These are phyloP conservation scores for Colletotrichum truncatum DNA, from an alignment of 2,329 filamentous ascomycete species.

Conservation along the genomic window DNA sequence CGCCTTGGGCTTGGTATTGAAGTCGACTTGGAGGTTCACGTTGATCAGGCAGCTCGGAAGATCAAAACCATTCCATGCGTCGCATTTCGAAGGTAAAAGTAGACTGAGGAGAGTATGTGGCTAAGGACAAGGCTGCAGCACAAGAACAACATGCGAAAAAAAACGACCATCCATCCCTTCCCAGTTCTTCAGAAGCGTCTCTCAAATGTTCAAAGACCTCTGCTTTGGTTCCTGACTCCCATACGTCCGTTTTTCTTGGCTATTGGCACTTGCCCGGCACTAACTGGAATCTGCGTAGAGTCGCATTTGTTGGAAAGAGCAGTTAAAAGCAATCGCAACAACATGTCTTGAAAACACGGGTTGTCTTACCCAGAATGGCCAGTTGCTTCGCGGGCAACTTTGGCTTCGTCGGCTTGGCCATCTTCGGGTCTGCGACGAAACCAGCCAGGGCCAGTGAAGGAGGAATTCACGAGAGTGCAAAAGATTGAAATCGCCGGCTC, in stretches of 20 bases:
- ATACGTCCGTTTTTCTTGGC: not conserved
- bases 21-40: slow-evolving; percentile 17
- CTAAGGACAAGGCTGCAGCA: slow-evolving; percentile 18
- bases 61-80: slow-evolving; percentile 23
- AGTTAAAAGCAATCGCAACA: slow-evolving; percentile 10
- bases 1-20: slow-evolving; percentile 8
- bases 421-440: slow-evolving; percentile 24
- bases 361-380: slow-evolving; percentile 75
- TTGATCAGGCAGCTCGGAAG: slow-evolving; percentile 28
- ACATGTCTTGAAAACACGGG: slow-evolving; percentile 26
- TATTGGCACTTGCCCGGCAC: slow-evolving; percentile 25
- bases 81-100: slow-evolving; percentile 19
- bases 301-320: not conserved
- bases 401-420: slow-evolving; percentile 46
- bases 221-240: not conserved
- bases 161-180: not conserved
- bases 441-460: not conserved
- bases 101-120: slow-evolving; percentile 3
- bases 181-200: not conserved
- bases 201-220: not conserved
- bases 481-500: not conserved
- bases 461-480: not conserved
- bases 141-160: not conserved
- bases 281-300: not conserved
- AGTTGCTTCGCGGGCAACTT: slow-evolving; percentile 82